Evolutionary conservation across 176 grass and related monocot species (phyloP).

Genomic region (Aegilops bicornis): DNA sequence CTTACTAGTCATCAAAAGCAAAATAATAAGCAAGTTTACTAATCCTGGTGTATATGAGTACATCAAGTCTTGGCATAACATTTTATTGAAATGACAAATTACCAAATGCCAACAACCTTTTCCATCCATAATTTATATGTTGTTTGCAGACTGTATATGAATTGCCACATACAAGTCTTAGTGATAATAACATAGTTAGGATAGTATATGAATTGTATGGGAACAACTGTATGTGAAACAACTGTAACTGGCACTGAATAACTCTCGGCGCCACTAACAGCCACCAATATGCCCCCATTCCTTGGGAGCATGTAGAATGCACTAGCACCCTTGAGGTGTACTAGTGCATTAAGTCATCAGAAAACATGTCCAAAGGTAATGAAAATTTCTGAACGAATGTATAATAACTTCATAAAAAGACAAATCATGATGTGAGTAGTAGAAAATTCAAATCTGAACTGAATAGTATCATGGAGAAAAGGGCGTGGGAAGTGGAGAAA

Average conservation of each 20-base stretch:
- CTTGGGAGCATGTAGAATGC: not conserved
- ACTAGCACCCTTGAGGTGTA: not conserved
- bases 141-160: not conserved
- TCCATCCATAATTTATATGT: not conserved
- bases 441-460: not conserved
- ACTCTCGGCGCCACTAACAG: not conserved
- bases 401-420: not conserved
- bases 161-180: slow-evolving; percentile 1
- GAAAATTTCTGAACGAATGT: not conserved
- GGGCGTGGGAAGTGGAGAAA: not conserved
- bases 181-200: not conserved
- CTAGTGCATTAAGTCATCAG: not conserved
- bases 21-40: slow-evolving; percentile 16
- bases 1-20: not conserved
- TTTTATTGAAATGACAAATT: not conserved
- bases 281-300: not conserved
- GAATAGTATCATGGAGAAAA: not conserved
- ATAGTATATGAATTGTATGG: not conserved
- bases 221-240: not conserved
- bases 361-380: not conserved
- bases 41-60: not conserved
- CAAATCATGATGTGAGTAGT: not conserved
- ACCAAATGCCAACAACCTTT: not conserved
- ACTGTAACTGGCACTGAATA: slow-evolving; percentile 3
- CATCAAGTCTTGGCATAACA: not conserved